Evolutionary conservation across 2,329 filamentous ascomycete genomes (phyloP), one percentile per base, ranked within the genome.

Genomic region (Pyricularia pennisetigena): DNA sequence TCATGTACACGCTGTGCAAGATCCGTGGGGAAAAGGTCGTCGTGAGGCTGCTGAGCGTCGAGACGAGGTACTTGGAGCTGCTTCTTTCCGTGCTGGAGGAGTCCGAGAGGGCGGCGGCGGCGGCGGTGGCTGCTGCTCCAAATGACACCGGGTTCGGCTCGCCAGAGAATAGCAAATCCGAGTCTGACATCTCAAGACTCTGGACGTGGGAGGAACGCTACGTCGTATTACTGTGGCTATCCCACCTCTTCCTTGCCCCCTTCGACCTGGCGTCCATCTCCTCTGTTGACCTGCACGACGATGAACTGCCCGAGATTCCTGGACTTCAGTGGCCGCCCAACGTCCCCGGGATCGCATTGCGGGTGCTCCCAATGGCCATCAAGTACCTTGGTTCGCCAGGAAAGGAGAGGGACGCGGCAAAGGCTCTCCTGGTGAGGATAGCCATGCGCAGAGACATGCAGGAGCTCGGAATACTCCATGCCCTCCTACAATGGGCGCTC

Each of bases 1-100:
- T 98, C 2, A 78, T 99, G 49, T 98, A 98, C 76, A 90, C 90
- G 0, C 90, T 99, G 70, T 97, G 93, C 83, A 99, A 99, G 79
- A 90, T 98, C 66, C 87, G 95, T 67, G 94, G 95, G 28, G 89
- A 95, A 76, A 98, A 98, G 78, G 90, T 99, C 67, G 90, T 99
- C 72, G 88, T 93, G 67, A 88, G 92, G 61, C 97, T 98, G 75
- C 82, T 99, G 71, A 94, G 91, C 75, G 97, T 95, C 71, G 95
- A 98, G 77, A 90, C 93, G 1, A 90, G 86, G 74, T 90, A 94
- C 74, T 85, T 99, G 16, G 94, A 97, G 76, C 84, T 90, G 0
- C 83, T 99, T 70, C 82, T 97, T 9, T 83, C 85, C 1, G 89
- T 90, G 20, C 86, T 97, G 61, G 92, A 96, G 74, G 82, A 85